phyloP scores from a whole-genome alignment of 129 eudicot genomes.

The Flaveria ramosissima region DNA sequence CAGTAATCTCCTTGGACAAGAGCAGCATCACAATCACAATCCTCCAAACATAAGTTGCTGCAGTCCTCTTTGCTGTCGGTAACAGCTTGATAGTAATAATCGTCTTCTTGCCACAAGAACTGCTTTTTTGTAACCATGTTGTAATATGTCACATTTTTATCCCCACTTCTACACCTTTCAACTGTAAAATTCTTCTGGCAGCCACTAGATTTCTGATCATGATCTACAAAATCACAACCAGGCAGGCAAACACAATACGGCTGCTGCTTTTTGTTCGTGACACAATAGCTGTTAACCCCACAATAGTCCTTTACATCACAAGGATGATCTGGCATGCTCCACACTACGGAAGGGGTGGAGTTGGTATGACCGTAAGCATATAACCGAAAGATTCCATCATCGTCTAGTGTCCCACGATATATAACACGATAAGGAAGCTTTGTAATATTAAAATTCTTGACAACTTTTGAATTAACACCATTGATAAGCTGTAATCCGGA shows the following conservation, averaged over 20 bases:
- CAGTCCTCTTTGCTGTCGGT: constrained; percentile 15
- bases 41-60: constrained; percentile 34
- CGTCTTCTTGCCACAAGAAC: background rate
- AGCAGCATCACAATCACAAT: constrained; percentile 44
- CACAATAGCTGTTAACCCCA: constrained; percentile 38
- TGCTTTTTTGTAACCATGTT: constrained; percentile 1
- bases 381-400: constrained; percentile 36
- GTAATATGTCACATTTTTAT: constrained; percentile 11
- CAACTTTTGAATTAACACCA: background rate
- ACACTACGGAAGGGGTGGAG: background rate
- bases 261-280: background rate
- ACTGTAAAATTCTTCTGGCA: constrained; percentile 34
- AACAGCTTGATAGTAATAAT: background rate
- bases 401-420: constrained; percentile 27
- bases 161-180: constrained; percentile 22
- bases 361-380: constrained; percentile 16
- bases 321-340: background rate
- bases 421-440: background rate
- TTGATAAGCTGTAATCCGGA: constrained; percentile 11
- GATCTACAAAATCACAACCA: constrained; percentile 22
- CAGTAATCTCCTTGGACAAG: background rate
- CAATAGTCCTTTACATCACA: constrained; percentile 35
- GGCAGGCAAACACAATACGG: constrained; percentile 38
- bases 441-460: background rate
- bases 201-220: background rate